These are phyloP conservation scores for Stephania cephalantha DNA, from an alignment of 164 flowering plant genomes.

Conservation along the genomic window DNA sequence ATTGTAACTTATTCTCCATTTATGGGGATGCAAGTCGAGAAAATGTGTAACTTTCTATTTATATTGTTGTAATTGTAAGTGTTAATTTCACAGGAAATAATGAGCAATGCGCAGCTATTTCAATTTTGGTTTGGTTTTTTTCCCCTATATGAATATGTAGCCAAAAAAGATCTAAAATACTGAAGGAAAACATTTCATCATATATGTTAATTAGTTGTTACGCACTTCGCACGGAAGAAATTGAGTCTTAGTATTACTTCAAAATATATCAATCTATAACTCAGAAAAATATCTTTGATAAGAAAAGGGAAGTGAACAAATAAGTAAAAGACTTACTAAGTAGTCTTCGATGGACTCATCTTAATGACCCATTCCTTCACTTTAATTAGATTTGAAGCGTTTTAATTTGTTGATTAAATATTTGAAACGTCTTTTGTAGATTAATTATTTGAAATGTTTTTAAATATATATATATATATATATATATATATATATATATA, in stretches of 20 bases:
- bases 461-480: too few relatives aligned
- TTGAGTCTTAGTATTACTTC: not conserved
- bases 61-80: not conserved
- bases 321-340: too few relatives aligned
- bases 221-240: not conserved
- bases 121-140: not conserved
- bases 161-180: not conserved
- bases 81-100: not conserved
- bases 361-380: too few relatives aligned
- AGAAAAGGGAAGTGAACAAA: too few relatives aligned
- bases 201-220: not conserved
- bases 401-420: too few relatives aligned
- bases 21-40: not conserved
- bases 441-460: too few relatives aligned
- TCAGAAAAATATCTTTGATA: too few relatives aligned
- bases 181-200: not conserved
- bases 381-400: too few relatives aligned
- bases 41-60: not conserved
- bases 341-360: too few relatives aligned
- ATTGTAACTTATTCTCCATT: not conserved
- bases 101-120: not conserved
- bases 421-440: too few relatives aligned
- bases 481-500: too few relatives aligned
- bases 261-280: too few relatives aligned
- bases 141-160: not conserved